Percentiles rank a stretch among this genome's conserved stretches.
Evolutionary conservation across 345 rosid genomes (phyloP).

Genomic region (Linum usitatissimum): DNA sequence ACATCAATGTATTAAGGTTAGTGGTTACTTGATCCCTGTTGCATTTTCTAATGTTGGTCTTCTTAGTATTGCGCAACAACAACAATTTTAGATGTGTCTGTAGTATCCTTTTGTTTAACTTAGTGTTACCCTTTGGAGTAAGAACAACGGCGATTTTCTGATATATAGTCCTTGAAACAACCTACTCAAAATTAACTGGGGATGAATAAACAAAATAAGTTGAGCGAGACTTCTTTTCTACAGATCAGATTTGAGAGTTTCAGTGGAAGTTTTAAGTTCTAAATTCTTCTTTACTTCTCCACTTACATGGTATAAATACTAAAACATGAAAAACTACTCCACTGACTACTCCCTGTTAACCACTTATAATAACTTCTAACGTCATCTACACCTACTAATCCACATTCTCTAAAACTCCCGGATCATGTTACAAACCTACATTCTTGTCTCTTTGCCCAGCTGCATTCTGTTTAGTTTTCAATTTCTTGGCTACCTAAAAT

Average conservation of each 20-base stretch:
- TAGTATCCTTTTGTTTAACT: not conserved
- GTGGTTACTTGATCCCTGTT: slow-evolving; percentile 11
- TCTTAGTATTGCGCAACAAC: not conserved
- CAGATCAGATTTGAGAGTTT: not conserved
- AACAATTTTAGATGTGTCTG: not conserved
- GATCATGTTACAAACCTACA: no score
- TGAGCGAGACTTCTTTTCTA: not conserved
- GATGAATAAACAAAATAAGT: not conserved
- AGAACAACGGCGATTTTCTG: not conserved
- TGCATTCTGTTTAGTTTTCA: no score
- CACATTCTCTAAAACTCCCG: no score
- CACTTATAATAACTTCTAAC: no score
- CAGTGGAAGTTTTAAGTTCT: no score
- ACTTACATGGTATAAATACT: no score
- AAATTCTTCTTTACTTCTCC: no score
- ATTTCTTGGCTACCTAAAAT: not conserved
- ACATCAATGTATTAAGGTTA: slow-evolving; percentile 96
- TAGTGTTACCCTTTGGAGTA: not conserved
- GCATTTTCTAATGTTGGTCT: slow-evolving; percentile 2
- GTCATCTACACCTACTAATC: no score
- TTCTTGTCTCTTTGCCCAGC: no score
- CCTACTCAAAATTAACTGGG: not conserved
- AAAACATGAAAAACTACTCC: no score
- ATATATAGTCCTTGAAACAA: not conserved
- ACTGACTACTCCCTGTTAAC: no score